Base-by-base conservation (phyloP, 2,329 filamentous ascomycete species). In the Simplicillium aogashimaense region DNA sequence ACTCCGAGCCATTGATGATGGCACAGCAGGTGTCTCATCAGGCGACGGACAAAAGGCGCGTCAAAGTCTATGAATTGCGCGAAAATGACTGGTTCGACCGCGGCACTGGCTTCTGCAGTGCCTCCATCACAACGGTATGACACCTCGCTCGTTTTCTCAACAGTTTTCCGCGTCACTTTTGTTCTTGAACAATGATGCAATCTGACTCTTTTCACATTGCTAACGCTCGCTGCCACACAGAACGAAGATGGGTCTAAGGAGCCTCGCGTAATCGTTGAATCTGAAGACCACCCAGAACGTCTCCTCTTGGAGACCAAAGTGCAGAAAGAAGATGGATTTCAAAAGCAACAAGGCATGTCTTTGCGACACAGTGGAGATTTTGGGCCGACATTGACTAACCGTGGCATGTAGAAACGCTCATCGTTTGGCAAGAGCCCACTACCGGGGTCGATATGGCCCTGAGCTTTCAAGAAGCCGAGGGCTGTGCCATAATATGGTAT, bases 51-150 rank as follows among this genome's bases (percentile, higher is more conserved):
- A 78, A 72, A 66, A 79, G 76, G 63, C 76, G 92, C 73, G 92
- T 97, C 65, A 98, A 98, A 73, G 92, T 98, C 60, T 98, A 98
- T 65, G 92, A 97, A 70, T 76, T 98, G 55, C 87, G 86, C 63
- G 88, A 95, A 67, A 95, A 94, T 74, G 92, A 97, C 78, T 98
- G 92, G 92, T 95, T 90, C 60, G 92, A 98, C 66, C 77, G 90
- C 56, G 92, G 92, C 48, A 98, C 92, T 36, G 92, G 92, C 47
- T 95, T 95, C 63, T 97, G 92, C 62, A 86, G 79, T 44, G 88
- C 89, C 36, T 74, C 80, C 48, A 76, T 84, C 48, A 66, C 81
- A 47, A 74, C 80, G 60, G 85, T 92, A 76, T 61, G 83, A 60
- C 39, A 41, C 38, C 33, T 31, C 36, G 42, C 34, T 35, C 35